Percentiles rank a stretch among this genome's conserved stretches.
These are phyloP conservation scores for Benincasa hispida DNA, from an alignment of 306 rosid genomes.

Conservation along the genomic window DNA sequence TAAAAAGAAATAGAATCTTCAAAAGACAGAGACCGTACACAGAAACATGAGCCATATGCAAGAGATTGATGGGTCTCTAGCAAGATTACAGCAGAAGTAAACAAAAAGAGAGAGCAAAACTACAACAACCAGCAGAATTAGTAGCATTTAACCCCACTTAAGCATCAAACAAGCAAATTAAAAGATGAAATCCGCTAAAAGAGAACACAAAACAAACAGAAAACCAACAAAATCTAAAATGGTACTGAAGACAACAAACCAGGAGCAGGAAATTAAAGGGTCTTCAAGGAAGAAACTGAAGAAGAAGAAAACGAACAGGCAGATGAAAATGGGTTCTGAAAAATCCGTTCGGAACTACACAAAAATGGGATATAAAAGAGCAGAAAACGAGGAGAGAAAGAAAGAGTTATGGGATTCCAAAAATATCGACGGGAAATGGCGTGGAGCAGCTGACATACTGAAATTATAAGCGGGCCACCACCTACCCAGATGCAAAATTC, in stretches of 20 bases:
- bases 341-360: not conserved
- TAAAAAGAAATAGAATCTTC: not conserved
- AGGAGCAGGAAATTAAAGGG: not conserved
- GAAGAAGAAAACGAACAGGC: not conserved
- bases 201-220: not conserved
- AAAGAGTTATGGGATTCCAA: not conserved
- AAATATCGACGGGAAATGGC: not conserved
- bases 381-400: not conserved
- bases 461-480: slow-evolving; percentile 9
- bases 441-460: not conserved
- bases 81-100: not conserved
- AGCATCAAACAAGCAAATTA: not conserved
- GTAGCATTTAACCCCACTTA: not conserved
- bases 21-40: not conserved
- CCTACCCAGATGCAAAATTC: slow-evolving; percentile 5
- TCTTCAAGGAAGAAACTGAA: not conserved
- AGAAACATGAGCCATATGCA: not conserved
- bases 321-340: not conserved
- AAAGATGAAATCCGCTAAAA: not conserved
- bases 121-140: not conserved
- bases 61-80: not conserved
- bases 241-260: not conserved
- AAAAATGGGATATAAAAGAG: not conserved
- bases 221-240: not conserved
- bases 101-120: not conserved